Percentiles rank a stretch among this genome's conserved stretches.
Conservation (phyloP, 768 basidiomycete genomes). For the Phaeotremella skinneri region DNA sequence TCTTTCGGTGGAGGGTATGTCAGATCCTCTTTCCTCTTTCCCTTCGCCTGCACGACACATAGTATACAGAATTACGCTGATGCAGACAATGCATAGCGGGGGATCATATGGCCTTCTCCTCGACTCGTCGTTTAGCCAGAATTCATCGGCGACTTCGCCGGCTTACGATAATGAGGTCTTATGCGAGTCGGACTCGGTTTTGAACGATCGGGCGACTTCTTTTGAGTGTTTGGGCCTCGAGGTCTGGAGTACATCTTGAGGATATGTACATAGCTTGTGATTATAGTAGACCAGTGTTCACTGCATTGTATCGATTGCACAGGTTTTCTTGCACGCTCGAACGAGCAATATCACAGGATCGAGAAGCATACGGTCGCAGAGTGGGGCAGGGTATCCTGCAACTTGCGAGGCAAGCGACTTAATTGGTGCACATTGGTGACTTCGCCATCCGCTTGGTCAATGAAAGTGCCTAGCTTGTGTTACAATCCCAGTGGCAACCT, state of each 20-base stretch:
- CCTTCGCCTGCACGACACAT: conserved; percentile 8
- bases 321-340: too few species aligned
- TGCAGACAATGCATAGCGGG: conserved; percentile 58
- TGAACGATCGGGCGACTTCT: conserved; percentile 57
- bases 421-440: too few species aligned
- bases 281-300: too few species aligned
- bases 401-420: too few species aligned
- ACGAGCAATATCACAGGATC: too few species aligned
- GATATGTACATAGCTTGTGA: too few species aligned
- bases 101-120: conserved; percentile 86
- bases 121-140: conserved; percentile 73
- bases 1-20: conserved; percentile 91
- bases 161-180: conserved; percentile 85
- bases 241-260: conserved; percentile 63
- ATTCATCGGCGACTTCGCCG: conserved; percentile 77
- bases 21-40: background rate
- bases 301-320: too few species aligned
- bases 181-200: conserved; percentile 56
- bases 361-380: too few species aligned
- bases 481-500: too few species aligned
- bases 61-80: background rate
- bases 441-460: too few species aligned
- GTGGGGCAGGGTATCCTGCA: too few species aligned
- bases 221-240: conserved; percentile 92
- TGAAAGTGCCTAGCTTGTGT: too few species aligned